phyloP scores from a whole-genome alignment of 23 red algal species.

The Agarophyton chilense region DNA sequence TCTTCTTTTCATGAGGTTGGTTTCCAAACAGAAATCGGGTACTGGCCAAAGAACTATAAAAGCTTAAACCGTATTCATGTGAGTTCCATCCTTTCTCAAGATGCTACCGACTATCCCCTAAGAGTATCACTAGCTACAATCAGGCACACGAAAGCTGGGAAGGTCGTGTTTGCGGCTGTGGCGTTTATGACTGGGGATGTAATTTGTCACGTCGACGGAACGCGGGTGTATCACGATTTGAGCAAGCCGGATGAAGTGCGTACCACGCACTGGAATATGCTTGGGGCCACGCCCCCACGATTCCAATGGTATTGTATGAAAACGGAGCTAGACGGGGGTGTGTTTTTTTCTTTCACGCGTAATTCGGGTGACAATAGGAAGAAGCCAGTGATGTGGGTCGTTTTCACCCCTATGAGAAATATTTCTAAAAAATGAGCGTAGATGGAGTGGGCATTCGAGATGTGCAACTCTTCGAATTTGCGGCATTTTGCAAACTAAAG shows the following conservation, averaged over 20 bases:
- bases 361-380: not conserved
- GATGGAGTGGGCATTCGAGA: too few relatives aligned
- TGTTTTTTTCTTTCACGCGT: not conserved
- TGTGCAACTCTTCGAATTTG: too few relatives aligned
- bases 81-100: too few relatives aligned
- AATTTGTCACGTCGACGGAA: conserved; percentile 17
- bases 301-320: conserved; percentile 2
- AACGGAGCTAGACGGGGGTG: conserved; percentile 2
- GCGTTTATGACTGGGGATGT: not conserved
- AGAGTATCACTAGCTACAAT: too few relatives aligned
- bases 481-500: too few relatives aligned
- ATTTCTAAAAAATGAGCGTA: too few relatives aligned
- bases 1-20: not conserved
- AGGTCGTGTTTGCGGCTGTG: conserved; percentile 4
- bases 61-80: too few relatives aligned
- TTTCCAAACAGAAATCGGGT: not conserved
- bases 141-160: conserved; percentile 29
- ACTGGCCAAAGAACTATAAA: conserved; percentile 10
- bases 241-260: not conserved
- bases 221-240: conserved; percentile 19
- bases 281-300: not conserved
- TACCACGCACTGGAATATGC: not conserved
- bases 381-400: not conserved
- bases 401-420: too few relatives aligned
- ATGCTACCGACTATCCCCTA: too few relatives aligned